Base-by-base conservation (phyloP, 108 stramenopile species). In the Stephanodiscus minutulus region DNA sequence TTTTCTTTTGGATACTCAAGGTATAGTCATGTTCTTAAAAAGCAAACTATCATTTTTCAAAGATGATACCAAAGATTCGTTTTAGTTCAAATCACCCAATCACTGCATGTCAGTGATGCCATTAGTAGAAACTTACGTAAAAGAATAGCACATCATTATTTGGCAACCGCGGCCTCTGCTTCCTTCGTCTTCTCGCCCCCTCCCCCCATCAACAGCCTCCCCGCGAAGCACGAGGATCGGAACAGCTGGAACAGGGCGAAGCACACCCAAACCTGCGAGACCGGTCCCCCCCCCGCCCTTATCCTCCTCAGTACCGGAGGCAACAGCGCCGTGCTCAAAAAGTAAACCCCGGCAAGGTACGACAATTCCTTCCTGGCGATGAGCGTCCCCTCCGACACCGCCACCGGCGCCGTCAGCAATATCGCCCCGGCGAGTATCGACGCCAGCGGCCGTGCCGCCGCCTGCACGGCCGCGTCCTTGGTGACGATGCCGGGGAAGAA, bases 181-280 rank as follows among this genome's bases (percentile, higher is more conserved):
- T 25, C 60, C 48, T 71, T 64, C 35, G 22, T 53, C 44, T 65
- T 66, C 11, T 64, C 36, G 21, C 21, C 44, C 31, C 69, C 44
- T 18, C 69, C 28, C 13, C 29, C 39, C 49, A 66, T 68, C 85
- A 85, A 85, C 47, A 94, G 79, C 24, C 85, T 85, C 12, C 90
- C 93, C 20, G 72, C 76, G 57, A 94, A 94, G 55, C 85, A 89
- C n/a, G 62, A 21, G 13, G 91, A 89, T 20, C 93, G 83, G 68
- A 91, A 91, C 18, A 94, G 64, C 68, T 94, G 93, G 70, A 94
- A 94, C 31, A 82, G 66, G 8, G 87, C 93, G 76, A 94, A 94
- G 61, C 83, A 86, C 54, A 77, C 66, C 93, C 93, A 94, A 5
- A 94, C 85, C 69, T 94, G 86, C 48, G 77, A 75, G 29, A 94